Base-by-base conservation (phyloP, 1,284 basidiomycete genomes). In the Caloboletus inedulis region DNA sequence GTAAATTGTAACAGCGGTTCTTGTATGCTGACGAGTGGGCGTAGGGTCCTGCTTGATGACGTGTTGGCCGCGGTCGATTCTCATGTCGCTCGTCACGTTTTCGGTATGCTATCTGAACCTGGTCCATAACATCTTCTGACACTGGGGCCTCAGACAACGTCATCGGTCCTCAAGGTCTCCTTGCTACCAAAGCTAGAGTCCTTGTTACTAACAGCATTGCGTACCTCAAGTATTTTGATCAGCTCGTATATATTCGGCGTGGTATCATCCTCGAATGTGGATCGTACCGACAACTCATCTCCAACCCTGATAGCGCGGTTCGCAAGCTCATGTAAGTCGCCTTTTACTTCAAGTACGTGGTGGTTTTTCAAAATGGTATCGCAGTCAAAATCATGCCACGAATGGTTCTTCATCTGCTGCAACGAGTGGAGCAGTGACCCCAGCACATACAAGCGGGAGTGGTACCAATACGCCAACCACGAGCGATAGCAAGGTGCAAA, bases 151-250 rank as follows among this genome's bases (percentile, higher is more conserved):
- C 71, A 85, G 92, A 96, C 62, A 78, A 91, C 43, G 92, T 98
- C 31, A 89, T 98, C 54, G 95, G 95, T 3, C 94, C 94, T 2
- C 74, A 84, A 49, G 95, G 95, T 52, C 65, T 98, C 3, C 82
- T 98, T 29, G 81, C 87, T 16, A 81, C 81, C 37, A 96, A 96
- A 71, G 93, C 93, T 6, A 79, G 95, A 25, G 79, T 98, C 47
- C 74, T 98, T 3, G 91, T 95, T 53, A 96, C 94, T 19, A 95
- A 98, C 70, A 88, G 88, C 43, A 86, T 98, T 37, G 82, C 92
- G 16, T 95, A 90, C 66, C 77, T 95, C 45, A 81, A 82, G 44
- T 78, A 93, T 53, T 89, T 91, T 45, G 89, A 97, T 66, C 79
- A 89, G 55, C 77, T 98, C 29, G 72, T 84, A 51, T 93, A 89